phyloP scores from a whole-genome alignment of 805 yeast species.

The Yarrowia sp. region DNA sequence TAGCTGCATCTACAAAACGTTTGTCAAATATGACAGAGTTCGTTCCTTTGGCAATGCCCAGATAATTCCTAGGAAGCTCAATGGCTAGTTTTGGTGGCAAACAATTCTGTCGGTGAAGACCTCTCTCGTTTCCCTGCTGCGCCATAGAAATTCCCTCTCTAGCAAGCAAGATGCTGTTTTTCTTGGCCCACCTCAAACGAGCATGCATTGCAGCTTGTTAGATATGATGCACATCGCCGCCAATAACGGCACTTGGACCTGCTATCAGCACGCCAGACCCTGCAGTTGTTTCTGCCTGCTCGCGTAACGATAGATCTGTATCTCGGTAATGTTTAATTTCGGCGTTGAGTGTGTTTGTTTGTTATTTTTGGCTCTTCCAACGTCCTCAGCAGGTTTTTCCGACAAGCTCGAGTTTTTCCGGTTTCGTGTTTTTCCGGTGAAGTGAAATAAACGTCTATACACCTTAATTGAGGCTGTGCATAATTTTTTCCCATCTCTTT shows the following conservation, averaged over 20 bases:
- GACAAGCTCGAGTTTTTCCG: conserved; percentile 3
- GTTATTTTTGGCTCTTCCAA: not conserved
- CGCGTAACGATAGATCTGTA: not conserved
- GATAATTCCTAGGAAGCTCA: not conserved
- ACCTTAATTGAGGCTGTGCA: not conserved
- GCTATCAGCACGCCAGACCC: not conserved
- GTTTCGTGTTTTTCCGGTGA: not conserved
- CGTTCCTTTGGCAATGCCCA: not conserved
- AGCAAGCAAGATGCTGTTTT: not conserved
- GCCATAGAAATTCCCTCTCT: too few species aligned
- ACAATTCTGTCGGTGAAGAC: too few species aligned
- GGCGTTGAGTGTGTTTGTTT: not conserved
- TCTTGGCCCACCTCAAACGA: not conserved
- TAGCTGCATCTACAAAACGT: not conserved
- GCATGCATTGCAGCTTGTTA: not conserved
- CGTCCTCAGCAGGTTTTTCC: not conserved
- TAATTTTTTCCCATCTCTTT: not conserved
- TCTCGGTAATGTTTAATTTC: not conserved
- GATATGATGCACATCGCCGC: not conserved
- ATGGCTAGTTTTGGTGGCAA: conserved; percentile 13
- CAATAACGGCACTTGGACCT: not conserved
- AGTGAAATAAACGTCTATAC: not conserved
- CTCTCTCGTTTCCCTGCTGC: too few species aligned
- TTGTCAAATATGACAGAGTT: not conserved
- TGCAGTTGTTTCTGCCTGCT: not conserved